Percentiles rank a stretch among this genome's conserved stretches.
These are phyloP conservation scores for Backusella psychrophila DNA, from an alignment of 192 early-diverging fungal species.

Conservation along the genomic window DNA sequence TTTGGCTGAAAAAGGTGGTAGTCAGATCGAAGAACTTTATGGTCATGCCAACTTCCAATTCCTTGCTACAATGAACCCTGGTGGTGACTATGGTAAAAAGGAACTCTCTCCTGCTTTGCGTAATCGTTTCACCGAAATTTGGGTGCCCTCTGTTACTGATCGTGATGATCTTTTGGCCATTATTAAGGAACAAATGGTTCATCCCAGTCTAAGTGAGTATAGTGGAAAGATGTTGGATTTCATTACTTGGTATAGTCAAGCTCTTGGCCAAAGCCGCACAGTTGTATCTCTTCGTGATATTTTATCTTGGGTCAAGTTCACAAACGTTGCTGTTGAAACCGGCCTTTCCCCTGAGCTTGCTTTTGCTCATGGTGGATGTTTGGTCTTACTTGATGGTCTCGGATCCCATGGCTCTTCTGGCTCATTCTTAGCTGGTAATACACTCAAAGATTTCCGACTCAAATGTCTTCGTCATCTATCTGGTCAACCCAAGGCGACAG, in stretches of 20 bases:
- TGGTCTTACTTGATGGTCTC: slow-evolving; percentile 90
- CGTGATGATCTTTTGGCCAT: slow-evolving; percentile 70
- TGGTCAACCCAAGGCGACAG: slow-evolving; percentile 24
- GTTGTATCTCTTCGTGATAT: slow-evolving; percentile 87
- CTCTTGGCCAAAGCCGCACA: slow-evolving; percentile 52
- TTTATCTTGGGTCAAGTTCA: slow-evolving; percentile 89
- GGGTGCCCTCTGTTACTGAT: slow-evolving; percentile 88
- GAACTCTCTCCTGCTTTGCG: slow-evolving; percentile 96
- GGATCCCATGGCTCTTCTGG: slow-evolving; percentile 77
- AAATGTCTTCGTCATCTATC: slow-evolving; percentile 46
- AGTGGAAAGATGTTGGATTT: slow-evolving; percentile 75
- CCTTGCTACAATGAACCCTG: slow-evolving; percentile 99
- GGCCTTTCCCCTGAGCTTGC: slow-evolving; percentile 48
- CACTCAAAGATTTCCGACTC: slow-evolving; percentile 48
- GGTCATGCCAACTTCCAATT: slow-evolving; percentile 80
- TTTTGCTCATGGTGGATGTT: slow-evolving; percentile 86
- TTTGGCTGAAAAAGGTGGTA: slow-evolving; percentile 87
- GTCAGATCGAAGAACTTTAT: slow-evolving; percentile 66
- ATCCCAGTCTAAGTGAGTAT: slow-evolving; percentile 37
- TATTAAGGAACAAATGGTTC: slow-evolving; percentile 51
- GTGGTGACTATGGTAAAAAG: slow-evolving; percentile 99
- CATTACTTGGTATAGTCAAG: slow-evolving; percentile 72
- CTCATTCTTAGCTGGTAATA: slow-evolving; percentile 41
- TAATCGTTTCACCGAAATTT: slow-evolving; percentile 98
- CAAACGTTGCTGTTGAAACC: slow-evolving; percentile 50